These are phyloP conservation scores for Plasmodium fragile DNA, from an alignment of 169 alveolate species.

Conservation along the genomic window DNA sequence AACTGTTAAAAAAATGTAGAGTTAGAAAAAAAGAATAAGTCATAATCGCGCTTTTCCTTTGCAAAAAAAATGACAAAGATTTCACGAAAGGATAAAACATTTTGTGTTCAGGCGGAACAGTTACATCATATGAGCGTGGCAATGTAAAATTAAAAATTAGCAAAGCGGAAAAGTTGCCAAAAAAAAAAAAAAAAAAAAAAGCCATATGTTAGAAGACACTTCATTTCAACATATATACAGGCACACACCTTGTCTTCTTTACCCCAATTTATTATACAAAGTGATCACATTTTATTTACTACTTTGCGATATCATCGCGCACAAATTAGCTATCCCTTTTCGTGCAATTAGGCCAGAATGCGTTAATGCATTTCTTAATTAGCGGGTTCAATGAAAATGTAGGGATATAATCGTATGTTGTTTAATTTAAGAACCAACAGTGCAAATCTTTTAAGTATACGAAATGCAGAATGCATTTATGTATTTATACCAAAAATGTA, in stretches of 20 bases:
- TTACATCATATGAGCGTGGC: background rate
- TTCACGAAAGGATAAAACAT: background rate
- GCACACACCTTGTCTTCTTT: background rate
- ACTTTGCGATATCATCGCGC: background rate
- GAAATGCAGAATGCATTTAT: background rate
- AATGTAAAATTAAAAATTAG: background rate
- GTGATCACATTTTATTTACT: background rate
- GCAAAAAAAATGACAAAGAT: background rate
- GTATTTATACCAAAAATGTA: background rate
- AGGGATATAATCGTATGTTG: background rate
- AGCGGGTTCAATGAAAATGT: background rate
- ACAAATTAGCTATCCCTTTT: background rate
- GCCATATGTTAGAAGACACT: background rate
- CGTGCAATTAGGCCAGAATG: background rate
- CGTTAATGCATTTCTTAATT: conserved; percentile 1
- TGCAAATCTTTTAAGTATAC: background rate
- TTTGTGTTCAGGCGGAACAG: background rate
- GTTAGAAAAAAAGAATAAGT: background rate
- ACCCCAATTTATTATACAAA: background rate
- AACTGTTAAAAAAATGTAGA: background rate
- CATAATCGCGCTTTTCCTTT: background rate
- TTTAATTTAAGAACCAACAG: background rate
- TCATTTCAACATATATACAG: background rate
- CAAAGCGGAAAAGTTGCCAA: background rate
- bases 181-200: background rate